Evolutionary conservation across 208 protist species (phyloP).

Genomic region (Trichomonas tenax): DNA sequence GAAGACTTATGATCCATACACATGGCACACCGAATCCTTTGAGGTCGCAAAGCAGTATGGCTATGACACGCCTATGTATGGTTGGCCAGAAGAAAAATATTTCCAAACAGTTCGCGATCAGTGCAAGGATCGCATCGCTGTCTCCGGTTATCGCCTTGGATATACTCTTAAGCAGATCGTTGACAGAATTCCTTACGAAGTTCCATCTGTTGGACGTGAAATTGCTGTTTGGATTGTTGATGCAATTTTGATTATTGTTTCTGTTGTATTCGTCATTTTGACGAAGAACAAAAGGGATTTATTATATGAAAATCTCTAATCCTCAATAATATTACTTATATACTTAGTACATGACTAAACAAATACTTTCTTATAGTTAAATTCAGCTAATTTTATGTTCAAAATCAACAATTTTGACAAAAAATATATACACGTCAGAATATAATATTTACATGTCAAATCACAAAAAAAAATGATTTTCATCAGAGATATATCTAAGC

Average conservation of each 20-base stretch:
- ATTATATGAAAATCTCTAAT: too few relatives aligned
- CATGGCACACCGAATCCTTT: not conserved
- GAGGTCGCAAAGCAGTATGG: not conserved
- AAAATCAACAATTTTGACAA: too few relatives aligned
- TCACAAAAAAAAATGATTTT: too few relatives aligned
- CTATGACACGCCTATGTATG: not conserved
- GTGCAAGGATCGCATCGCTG: not conserved
- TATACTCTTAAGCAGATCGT: not conserved
- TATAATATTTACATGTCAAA: too few relatives aligned
- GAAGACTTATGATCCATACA: not conserved
- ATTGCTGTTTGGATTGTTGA: not conserved
- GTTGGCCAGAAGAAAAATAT: not conserved
- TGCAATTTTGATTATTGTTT: not conserved
- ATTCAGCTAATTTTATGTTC: too few relatives aligned
- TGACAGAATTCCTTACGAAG: not conserved
- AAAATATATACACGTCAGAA: too few relatives aligned
- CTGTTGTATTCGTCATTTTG: not conserved
- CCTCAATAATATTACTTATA: too few relatives aligned
- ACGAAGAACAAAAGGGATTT: not conserved
- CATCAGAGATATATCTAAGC: too few relatives aligned
- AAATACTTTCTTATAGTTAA: too few relatives aligned
- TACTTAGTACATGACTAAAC: too few relatives aligned
- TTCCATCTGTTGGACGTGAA: not conserved
- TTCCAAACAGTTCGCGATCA: not conserved
- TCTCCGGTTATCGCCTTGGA: not conserved